Evolutionary conservation across 169 alveolate genomes (phyloP).

Genomic region (Plasmodium chabaudi): DNA sequence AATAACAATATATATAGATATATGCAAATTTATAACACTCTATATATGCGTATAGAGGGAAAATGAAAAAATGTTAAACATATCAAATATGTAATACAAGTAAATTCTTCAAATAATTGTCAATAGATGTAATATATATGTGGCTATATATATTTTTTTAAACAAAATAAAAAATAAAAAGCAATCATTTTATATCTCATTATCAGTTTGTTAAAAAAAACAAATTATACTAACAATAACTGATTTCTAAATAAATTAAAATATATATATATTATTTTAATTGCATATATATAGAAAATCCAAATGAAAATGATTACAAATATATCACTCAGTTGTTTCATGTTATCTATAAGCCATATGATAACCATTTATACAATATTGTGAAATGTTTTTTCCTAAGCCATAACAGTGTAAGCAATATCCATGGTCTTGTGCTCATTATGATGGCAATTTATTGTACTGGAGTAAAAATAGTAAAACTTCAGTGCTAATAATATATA

Average conservation of each 20-base stretch:
- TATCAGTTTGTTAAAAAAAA: constrained; percentile 16
- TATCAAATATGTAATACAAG: too few species aligned
- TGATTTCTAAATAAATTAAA: constrained; percentile 39
- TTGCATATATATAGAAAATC: constrained; percentile 25
- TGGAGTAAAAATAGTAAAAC: too few species aligned
- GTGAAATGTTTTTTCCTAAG: constrained; percentile 18
- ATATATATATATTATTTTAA: constrained; percentile 55
- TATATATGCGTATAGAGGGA: too few species aligned
- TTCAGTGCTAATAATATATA: too few species aligned
- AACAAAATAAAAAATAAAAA: too few species aligned
- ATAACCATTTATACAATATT: constrained; percentile 24
- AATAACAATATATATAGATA: too few species aligned
- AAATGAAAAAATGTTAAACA: too few species aligned
- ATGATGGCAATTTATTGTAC: constrained; percentile 34
- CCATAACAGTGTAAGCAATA: constrained; percentile 13
- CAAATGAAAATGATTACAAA: constrained; percentile 43
- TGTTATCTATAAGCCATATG: constrained; percentile 15
- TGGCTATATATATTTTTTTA: too few species aligned
- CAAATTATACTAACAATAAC: constrained; percentile 1
- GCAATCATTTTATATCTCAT: constrained; percentile 16
- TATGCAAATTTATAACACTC: too few species aligned
- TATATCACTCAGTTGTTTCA: constrained; percentile 41
- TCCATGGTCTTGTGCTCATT: constrained; percentile 37
- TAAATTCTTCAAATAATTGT: too few species aligned
- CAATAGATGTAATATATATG: too few species aligned